phyloP scores from a whole-genome alignment of 306 rosid genomes.

The Sechiopsis laciniata region DNA sequence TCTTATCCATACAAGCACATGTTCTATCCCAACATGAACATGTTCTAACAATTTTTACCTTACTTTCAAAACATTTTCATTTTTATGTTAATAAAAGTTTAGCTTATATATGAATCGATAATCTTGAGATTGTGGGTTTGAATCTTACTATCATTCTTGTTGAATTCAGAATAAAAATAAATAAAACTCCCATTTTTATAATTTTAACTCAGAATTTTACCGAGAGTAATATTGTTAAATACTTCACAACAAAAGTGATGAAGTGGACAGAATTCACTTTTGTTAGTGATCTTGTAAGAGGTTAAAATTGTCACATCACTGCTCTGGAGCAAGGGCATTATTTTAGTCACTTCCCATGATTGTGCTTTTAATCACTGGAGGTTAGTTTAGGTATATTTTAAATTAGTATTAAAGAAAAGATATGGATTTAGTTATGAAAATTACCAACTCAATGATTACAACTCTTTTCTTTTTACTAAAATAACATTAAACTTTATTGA shows the following conservation, averaged over 20 bases:
- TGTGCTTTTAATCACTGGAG: conserved; percentile 10
- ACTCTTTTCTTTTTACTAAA: neutral
- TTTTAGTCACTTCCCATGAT: neutral
- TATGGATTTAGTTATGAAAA: neutral
- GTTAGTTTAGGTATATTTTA: neutral
- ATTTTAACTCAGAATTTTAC: too few species aligned
- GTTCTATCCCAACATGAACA: too few species aligned
- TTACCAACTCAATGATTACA: neutral
- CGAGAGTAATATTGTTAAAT: neutral
- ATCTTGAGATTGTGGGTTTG: too few species aligned
- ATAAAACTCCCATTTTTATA: too few species aligned
- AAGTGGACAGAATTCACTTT: neutral
- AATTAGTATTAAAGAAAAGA: neutral
- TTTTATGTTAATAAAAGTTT: too few species aligned
- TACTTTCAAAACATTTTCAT: too few species aligned
- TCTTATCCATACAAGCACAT: too few species aligned
- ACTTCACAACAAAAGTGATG: neutral
- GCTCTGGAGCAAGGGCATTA: neutral
- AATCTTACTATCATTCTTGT: too few species aligned
- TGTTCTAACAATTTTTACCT: too few species aligned
- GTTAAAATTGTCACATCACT: conserved; percentile 7
- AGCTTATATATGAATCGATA: too few species aligned
- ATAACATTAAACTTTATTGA: neutral
- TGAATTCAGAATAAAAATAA: too few species aligned
- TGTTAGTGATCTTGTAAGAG: neutral